Evolutionary conservation across 495 filamentous ascomycete species (phyloP), one percentile per base, ranked within the genome.

Genomic region (Trichocladium uniseriatum): DNA sequence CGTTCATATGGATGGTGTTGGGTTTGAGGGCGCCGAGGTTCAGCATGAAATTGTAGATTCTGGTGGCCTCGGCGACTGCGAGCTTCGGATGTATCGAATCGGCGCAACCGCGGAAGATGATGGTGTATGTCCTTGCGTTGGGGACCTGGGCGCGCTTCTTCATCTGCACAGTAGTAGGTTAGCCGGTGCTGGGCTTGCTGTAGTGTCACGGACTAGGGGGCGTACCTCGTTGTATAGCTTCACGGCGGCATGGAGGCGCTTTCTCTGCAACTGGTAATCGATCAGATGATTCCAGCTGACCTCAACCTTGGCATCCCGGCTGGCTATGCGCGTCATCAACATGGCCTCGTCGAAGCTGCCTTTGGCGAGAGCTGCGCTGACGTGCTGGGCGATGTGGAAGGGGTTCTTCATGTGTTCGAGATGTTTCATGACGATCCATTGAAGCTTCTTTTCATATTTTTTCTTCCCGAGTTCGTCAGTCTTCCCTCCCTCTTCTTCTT

Each of bases 271-370:
- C 45, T 79, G 73, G 59, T 84, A 81, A 35, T 86, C 78, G 41
- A 96, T 78, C 24, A 95, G 57, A 64, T 86, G 78, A 69, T 96
- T 96, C 91, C 91, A 97, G 42, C 82, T 82, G 43, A 89, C 87
- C 9, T 74, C 65, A 48, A 80, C 81, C 37, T 79, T 71, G 45
- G 75, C 69, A 11, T 69, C 46, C 51, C 74, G 77, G 58, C 81
- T 84, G 21, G 84, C 84, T 52, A 70, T 64, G 41, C 81, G 79
- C n/a, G 85, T 74, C 50, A 95, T 49, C 8, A 71, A 66, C 20
- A 78, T 59, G 20, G 89, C 89, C 57, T 87, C 78, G 8, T 76
- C 72, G 24, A 72, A 67, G 15, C 83, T 67, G 27, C 73, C 76
- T 29, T 69, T 63, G 3, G 58, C 56, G 28, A 96, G 67, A 14